Evolutionary conservation across 2,329 filamentous ascomycete species (phyloP).

Genomic region (Aspergillus spinulosporus): DNA sequence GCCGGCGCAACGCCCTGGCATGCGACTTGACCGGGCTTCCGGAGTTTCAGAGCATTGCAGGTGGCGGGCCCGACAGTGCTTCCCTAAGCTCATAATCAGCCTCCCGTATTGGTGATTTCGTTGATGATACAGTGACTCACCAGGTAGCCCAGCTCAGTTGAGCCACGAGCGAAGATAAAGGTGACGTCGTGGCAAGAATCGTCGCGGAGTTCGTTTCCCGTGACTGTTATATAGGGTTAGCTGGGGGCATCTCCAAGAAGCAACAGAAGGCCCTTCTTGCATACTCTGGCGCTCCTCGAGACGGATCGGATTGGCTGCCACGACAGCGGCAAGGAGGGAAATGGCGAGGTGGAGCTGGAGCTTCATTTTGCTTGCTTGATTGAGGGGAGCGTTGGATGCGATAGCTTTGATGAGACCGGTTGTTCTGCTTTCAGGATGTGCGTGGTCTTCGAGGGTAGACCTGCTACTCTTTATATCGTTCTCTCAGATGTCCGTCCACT

Average conservation of each 20-base stretch:
- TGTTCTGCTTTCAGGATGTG: background rate
- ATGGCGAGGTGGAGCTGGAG: conserved; percentile 1
- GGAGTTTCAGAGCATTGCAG: conserved; percentile 28
- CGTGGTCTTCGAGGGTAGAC: background rate
- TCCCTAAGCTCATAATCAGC: conserved; percentile 23
- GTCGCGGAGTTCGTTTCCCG: conserved; percentile 40
- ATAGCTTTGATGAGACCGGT: background rate
- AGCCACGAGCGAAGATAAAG: conserved; percentile 53
- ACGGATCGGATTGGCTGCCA: conserved; percentile 11
- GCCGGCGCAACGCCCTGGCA: conserved; percentile 49
- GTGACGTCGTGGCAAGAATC: conserved; percentile 46
- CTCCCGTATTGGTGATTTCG: no score
- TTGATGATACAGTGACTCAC: conserved; percentile 26
- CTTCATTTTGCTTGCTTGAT: conserved; percentile 10
- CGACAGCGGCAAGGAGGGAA: conserved; percentile 8
- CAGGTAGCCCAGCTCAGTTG: conserved; percentile 52
- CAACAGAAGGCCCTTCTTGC: background rate
- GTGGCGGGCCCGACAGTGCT: conserved; percentile 33
- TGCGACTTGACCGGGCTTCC: conserved; percentile 24
- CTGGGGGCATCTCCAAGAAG: no score
- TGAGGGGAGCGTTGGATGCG: background rate
- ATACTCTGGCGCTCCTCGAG: conserved; percentile 16
- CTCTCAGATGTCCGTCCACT: background rate
- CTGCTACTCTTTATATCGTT: background rate
- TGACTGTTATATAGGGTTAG: background rate